A percentile compares a stretch with the other conserved stretches of the same genome.
Conservation (phyloP, 208 protist species). For the Trypanosoma conorhini region DNA sequence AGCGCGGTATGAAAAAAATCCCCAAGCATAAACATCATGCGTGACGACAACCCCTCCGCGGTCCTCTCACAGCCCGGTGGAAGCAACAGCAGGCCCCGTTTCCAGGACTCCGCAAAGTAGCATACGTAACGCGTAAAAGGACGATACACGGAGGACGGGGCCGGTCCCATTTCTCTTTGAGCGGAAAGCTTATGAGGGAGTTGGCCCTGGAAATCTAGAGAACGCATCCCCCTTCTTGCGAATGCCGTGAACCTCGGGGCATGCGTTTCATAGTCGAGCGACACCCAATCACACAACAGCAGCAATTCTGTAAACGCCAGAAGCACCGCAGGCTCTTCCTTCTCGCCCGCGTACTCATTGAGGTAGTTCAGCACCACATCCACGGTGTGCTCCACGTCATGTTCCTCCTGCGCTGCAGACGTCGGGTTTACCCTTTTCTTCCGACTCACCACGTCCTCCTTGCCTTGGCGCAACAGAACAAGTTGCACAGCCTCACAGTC, state of each 20-base stretch:
- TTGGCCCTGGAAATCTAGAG: background rate
- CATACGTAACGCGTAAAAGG: conserved; percentile 19
- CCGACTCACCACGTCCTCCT: background rate
- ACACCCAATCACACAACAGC: conserved; percentile 30
- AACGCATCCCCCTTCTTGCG: background rate
- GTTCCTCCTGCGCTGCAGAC: background rate
- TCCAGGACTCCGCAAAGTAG: conserved; percentile 21
- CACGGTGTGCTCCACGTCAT: background rate
- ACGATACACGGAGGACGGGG: background rate
- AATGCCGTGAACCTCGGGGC: background rate
- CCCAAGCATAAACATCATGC: conserved; percentile 20
- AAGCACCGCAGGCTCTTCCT: conserved; percentile 12
- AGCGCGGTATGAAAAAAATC: conserved; percentile 19
- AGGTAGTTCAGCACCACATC: conserved; percentile 23
- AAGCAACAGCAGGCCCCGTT: conserved; percentile 8
- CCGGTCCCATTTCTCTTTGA: background rate
- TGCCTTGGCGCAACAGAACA: conserved; percentile 26
- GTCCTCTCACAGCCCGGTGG: background rate
- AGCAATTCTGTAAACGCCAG: conserved; percentile 31
- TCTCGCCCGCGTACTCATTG: conserved; percentile 22
- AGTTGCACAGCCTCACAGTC: conserved; percentile 27
- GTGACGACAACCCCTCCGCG: conserved; percentile 7
- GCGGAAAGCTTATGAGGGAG: background rate
- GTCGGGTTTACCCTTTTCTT: background rate
- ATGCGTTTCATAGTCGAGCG: conserved; percentile 11